Base-by-base conservation (phyloP, 2,329 filamentous ascomycete genomes). In the Fusarium napiforme region DNA sequence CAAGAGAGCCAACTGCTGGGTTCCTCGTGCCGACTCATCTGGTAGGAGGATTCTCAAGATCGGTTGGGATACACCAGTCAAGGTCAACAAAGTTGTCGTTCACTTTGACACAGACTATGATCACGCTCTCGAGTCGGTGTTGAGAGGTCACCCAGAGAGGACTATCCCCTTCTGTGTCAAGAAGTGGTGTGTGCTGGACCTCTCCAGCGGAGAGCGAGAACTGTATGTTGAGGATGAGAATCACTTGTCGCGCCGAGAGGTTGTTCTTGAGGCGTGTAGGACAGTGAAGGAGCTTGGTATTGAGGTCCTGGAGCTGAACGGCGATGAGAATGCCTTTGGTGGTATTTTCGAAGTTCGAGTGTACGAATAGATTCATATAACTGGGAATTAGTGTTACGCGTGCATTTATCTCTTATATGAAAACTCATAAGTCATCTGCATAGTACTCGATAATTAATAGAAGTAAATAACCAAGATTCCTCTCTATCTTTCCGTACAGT, bases 91-190 rank as follows among this genome's bases (percentile, higher is more conserved):
- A 9, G 65, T 68, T 5, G 30, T 67, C 0, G 30, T 67, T 0
- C 57, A 52, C 21, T 67, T 67, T 6, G 65, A 67, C 2, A 68
- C 65, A 8, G 65, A 67, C 46, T 67, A 68, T 19, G 65, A 67
- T 18, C 65, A 67, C 2, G 65, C 65, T 2, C 65, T 67, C 1
- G 65, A 67, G 12, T 67, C 65, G 11, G 65, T 67, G 0, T 9
- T 67, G 5, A 26, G 65, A 62, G 65, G 65, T 12, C 65, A 67
- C 10, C 65, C 65, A 5, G 65, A 67, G 5, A 42, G 65, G 9
- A 23, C 34, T 1, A 67, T 67, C 9, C 65, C 65, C 8, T 67
- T 67, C 11, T 67, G 65, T 7, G 65, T 53, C 1, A 67, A 67
- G 40, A 67, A 67, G 16, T 67, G 65, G 65, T 36, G 65, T 1